These are phyloP conservation scores for Marvania coccoides DNA, from an alignment of 139 green algal genomes.

Conservation along the genomic window DNA sequence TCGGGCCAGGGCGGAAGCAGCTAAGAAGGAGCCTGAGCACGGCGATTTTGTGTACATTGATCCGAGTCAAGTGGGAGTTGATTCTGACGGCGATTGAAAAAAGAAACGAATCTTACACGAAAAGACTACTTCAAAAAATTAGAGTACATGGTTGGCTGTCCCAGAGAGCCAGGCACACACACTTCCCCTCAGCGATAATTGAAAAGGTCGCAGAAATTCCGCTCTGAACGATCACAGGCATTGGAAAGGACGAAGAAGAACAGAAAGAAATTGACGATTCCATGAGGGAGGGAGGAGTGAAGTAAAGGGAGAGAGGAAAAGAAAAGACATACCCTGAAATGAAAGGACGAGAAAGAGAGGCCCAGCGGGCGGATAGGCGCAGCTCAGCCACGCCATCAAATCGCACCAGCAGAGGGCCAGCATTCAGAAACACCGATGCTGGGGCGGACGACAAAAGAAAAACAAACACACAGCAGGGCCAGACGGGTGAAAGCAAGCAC, in stretches of 20 bases:
- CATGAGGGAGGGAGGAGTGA: no score
- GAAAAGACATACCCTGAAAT: neutral
- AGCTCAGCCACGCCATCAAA: no score
- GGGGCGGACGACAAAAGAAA: no score
- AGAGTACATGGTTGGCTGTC: neutral
- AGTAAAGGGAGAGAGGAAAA: no score
- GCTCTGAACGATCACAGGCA: neutral
- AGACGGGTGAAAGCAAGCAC: no score
- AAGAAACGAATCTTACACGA: no score
- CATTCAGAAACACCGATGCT: no score
- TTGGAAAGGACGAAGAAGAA: neutral
- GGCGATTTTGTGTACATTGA: neutral
- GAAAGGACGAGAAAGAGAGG: neutral
- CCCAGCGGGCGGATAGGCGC: neutral
- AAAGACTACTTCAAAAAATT: no score
- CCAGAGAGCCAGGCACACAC: neutral
- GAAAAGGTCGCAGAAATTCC: neutral
- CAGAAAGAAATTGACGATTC: neutral
- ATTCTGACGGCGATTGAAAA: no score
- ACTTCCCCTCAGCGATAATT: neutral
- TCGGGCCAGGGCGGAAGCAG: neutral
- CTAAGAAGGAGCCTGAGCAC: neutral
- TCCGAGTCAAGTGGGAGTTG: neutral
- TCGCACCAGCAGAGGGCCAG: no score
- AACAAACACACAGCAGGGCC: no score